Evolutionary conservation across 164 flowering plant species (phyloP).

Genomic region (Pachysandra terminalis): DNA sequence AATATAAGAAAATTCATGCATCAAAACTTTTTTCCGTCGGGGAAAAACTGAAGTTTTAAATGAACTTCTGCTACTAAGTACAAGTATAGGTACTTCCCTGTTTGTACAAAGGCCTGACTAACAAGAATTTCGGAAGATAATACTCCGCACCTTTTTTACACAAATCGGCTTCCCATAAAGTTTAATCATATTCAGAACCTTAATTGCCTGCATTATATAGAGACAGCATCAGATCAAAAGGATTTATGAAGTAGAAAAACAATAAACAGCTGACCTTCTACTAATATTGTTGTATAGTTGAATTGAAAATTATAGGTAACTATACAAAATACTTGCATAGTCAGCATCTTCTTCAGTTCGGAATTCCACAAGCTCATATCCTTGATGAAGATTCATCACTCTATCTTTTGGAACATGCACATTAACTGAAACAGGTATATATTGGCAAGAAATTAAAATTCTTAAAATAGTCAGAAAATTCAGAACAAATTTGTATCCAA

Average conservation of each 20-base stretch:
- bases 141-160: slow-evolving; percentile 76
- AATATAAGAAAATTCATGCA: too few species aligned
- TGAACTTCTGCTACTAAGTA: too few species aligned
- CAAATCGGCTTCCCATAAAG: slow-evolving; percentile 95
- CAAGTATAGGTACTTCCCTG: too few species aligned
- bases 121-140: background rate
- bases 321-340: slow-evolving; percentile 91
- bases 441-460: too few species aligned
- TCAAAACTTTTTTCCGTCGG: too few species aligned
- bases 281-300: too few species aligned
- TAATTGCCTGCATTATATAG: slow-evolving; percentile 76
- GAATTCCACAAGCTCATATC: slow-evolving; percentile 96
- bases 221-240: slow-evolving; percentile 1
- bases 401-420: slow-evolving; percentile 98
- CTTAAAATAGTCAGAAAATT: too few species aligned
- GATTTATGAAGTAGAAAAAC: background rate
- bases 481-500: too few species aligned
- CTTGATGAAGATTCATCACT: slow-evolving; percentile 95
- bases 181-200: slow-evolving; percentile 95
- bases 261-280: slow-evolving; percentile 1
- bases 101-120: background rate
- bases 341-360: slow-evolving; percentile 99
- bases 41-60: too few species aligned
- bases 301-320: slow-evolving; percentile 3
- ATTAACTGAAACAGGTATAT: slow-evolving; percentile 68